Evolutionary conservation across 2,329 filamentous ascomycete species (phyloP).

Genomic region (Hymenoscyphus occultus): DNA sequence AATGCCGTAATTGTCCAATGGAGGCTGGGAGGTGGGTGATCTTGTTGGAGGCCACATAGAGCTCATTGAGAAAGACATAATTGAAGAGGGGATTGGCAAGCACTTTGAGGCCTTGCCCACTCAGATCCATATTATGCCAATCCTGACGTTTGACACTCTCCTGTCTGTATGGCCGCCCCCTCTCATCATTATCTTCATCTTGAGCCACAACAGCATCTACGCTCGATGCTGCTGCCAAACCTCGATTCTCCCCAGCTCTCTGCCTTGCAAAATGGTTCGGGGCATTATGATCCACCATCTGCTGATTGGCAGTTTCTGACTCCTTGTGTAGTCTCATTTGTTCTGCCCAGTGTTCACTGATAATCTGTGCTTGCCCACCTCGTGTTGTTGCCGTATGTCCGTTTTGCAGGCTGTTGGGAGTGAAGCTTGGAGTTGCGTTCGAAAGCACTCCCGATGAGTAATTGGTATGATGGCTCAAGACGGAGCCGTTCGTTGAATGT

Average conservation of each 20-base stretch:
- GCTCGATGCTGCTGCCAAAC: slow-evolving; percentile 45
- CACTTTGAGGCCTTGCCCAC: slow-evolving; percentile 88
- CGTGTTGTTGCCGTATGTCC: slow-evolving; percentile 51
- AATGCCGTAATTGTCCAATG: slow-evolving; percentile 77
- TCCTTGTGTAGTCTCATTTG: slow-evolving; percentile 80
- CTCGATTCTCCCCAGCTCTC: slow-evolving; percentile 68
- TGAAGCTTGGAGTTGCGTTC: slow-evolving; percentile 58
- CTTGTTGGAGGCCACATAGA: slow-evolving; percentile 93
- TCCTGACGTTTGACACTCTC: slow-evolving; percentile 70
- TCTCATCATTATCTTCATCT: slow-evolving; percentile 55
- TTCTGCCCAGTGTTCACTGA: slow-evolving; percentile 77
- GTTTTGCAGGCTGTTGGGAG: slow-evolving; percentile 53
- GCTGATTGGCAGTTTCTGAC: slow-evolving; percentile 67
- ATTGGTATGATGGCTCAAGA: slow-evolving; percentile 58
- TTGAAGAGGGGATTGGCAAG: slow-evolving; percentile 76
- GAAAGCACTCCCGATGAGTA: slow-evolving; percentile 63
- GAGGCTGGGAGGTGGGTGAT: slow-evolving; percentile 73
- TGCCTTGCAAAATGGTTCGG: slow-evolving; percentile 70
- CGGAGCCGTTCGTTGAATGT: slow-evolving; percentile 52
- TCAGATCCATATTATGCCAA: slow-evolving; percentile 92
- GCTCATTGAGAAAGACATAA: slow-evolving; percentile 85
- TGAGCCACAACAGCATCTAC: slow-evolving; percentile 39
- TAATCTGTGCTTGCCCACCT: slow-evolving; percentile 49
- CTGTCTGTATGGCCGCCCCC: slow-evolving; percentile 59
- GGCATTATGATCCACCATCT: slow-evolving; percentile 65